Conservation (phyloP, 164 flowering plant genomes). For the Annona squamosa region DNA sequence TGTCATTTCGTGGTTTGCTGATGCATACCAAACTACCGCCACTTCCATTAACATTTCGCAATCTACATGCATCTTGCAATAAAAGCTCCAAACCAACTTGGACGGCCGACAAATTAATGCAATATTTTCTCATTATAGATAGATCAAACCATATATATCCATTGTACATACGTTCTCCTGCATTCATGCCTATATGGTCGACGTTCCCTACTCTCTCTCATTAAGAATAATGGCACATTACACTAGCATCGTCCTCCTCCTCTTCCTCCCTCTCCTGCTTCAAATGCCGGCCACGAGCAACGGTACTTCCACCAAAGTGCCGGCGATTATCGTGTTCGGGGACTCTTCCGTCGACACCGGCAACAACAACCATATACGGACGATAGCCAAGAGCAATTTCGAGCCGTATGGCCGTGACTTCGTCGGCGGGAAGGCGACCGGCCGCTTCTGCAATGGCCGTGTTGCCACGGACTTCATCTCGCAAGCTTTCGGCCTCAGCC, state of each 20-base stretch:
- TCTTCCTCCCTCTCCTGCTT: background rate
- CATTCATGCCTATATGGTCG: too few species aligned
- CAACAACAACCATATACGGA: conserved; percentile 51
- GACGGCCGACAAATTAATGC: background rate
- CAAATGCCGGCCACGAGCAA: background rate
- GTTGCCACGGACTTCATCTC: conserved; percentile 52
- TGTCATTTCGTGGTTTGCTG: too few species aligned
- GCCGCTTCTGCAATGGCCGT: conserved; percentile 61
- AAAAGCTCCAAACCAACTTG: background rate
- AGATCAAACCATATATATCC: background rate
- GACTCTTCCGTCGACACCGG: conserved; percentile 71
- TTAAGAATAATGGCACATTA: background rate
- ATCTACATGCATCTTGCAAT: background rate
- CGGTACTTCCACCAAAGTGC: background rate
- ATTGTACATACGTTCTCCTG: background rate
- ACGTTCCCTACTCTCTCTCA: too few species aligned
- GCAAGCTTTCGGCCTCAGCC: conserved; percentile 48
- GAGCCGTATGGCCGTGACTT: conserved; percentile 70
- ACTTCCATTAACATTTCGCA: too few species aligned
- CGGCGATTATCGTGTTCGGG: conserved; percentile 60
- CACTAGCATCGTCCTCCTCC: background rate
- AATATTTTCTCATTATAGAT: background rate
- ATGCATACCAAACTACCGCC: too few species aligned
- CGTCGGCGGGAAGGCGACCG: conserved; percentile 39
- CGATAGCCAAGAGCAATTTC: conserved; percentile 53